Evolutionary conservation across 805 yeast species (phyloP).

Genomic region (Blastobotrys terrestris): DNA sequence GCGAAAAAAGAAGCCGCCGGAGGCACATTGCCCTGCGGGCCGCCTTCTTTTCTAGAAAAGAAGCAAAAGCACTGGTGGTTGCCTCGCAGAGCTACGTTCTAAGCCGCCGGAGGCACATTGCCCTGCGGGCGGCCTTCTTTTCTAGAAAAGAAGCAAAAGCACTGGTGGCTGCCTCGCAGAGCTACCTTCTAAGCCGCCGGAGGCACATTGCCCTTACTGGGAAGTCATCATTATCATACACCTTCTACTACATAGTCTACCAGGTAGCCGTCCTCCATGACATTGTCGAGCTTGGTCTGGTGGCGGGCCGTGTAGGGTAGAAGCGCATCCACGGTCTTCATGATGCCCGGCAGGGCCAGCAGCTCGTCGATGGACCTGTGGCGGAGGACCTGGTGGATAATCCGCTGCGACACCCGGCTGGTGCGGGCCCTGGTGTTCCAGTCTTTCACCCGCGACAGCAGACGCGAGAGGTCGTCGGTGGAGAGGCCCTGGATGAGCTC

Average conservation of each 20-base stretch:
- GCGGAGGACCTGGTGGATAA: conserved; percentile 58
- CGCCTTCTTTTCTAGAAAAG: too few relatives aligned
- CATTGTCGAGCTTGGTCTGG: conserved; percentile 62
- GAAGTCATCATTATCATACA: too few relatives aligned
- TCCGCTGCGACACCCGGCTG: conserved; percentile 72
- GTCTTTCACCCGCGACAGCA: conserved; percentile 76
- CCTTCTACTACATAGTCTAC: conserved; percentile 71
- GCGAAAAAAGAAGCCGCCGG: too few relatives aligned
- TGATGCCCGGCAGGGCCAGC: conserved; percentile 59
- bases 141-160: too few relatives aligned
- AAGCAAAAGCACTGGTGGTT: too few relatives aligned
- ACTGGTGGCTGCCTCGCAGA: too few relatives aligned
- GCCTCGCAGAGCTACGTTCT: too few relatives aligned
- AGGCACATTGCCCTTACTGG: too few relatives aligned
- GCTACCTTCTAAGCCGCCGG: too few relatives aligned
- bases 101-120: too few relatives aligned
- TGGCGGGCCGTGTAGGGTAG: conserved; percentile 89
- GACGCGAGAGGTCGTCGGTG: conserved; percentile 49
- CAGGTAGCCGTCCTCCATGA: conserved; percentile 79
- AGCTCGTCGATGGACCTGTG: conserved; percentile 50
- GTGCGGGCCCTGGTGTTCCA: conserved; percentile 91
- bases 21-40: too few relatives aligned
- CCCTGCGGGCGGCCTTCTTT: too few relatives aligned
- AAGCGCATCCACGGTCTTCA: conserved; percentile 63
- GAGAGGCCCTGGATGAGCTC: conserved; percentile 48